Evolutionary conservation across 495 filamentous ascomycete species (phyloP), one percentile per base, ranked within the genome.

Genomic region (Hypoxylon fuscum): DNA sequence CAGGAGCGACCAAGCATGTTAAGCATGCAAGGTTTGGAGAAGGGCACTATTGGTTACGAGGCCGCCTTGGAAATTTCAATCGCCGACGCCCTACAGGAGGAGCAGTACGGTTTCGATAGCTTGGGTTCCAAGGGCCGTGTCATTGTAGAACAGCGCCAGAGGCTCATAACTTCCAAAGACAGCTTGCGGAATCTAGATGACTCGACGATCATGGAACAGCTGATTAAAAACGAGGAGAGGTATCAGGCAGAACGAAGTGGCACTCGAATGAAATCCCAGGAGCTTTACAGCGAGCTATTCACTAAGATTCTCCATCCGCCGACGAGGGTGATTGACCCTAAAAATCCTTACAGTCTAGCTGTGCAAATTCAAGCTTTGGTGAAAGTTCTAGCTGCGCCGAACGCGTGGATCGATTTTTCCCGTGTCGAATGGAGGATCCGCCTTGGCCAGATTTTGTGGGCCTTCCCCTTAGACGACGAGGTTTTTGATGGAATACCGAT

Each of bases 391-490:
- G 76, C 81, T 0, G 70, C 78, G 7, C 77, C 80, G 29, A 82
- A 83, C 48, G 75, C 83, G 45, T 96, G 92, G 92, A 77, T 89
- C 12, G 86, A 96, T 68, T 92, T 96, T 64, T 88, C 87, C 37
- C 75, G 88, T 20, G 84, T 91, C 0, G 90, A 93, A 68, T 94
- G 90, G 90, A 81, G 92, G 15, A 85, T 93, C 22, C 78, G 88
- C 9, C 81, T 89, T 1, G 91, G 92, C n/a, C 91, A 95, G 66
- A 73, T 95, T 56, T 76, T 96, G 14, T 96, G 90, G 90, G 89
- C 87, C 15, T 71, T 77, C n/a, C 76, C 79, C 14, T 70, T 78
- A 35, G 77, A 77, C 34, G 85, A 84, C 49, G 83, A 84, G 11
- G 73, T 85, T 47, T 79, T 75, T 41, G 69, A 83, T 27, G 76